Percentiles rank a stretch among this genome's conserved stretches.
These are phyloP conservation scores for Triticum turgidum DNA, from an alignment of 176 grass and related monocot species.

Conservation along the genomic window DNA sequence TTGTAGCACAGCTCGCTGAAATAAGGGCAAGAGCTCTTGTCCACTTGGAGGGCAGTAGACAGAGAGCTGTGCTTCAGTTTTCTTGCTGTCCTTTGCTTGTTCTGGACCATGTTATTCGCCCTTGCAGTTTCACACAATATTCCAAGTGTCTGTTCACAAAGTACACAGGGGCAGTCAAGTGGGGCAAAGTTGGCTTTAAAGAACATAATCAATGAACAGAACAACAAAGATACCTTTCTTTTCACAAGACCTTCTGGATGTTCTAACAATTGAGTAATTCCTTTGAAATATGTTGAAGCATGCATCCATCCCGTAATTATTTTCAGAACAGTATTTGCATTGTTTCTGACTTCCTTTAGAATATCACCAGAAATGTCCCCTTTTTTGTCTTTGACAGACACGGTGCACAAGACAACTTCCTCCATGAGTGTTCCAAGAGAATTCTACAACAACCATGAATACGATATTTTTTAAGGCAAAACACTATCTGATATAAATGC, in stretches of 20 bases:
- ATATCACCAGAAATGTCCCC: slow-evolving; percentile 31
- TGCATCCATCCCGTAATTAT: slow-evolving; percentile 67
- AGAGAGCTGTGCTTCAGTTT: slow-evolving; percentile 45
- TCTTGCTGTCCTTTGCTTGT: slow-evolving; percentile 50
- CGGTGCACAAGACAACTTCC: slow-evolving; percentile 70
- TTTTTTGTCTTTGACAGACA: slow-evolving; percentile 54
- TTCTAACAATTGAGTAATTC: slow-evolving; percentile 67
- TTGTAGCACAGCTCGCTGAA: slow-evolving; percentile 72
- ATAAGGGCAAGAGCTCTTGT: slow-evolving; percentile 45
- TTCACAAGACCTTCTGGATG: slow-evolving; percentile 70
- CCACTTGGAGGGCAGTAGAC: slow-evolving; percentile 41
- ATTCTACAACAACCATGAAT: slow-evolving; percentile 43
- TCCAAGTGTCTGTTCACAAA: slow-evolving; percentile 61
- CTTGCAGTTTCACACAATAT: slow-evolving; percentile 77
- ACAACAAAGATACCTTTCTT: slow-evolving; percentile 63
- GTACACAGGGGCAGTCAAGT: slow-evolving; percentile 17
- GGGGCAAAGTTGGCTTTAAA: not conserved
- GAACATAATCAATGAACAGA: slow-evolving; percentile 31
- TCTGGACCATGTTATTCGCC: slow-evolving; percentile 55
- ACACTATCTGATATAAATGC: not conserved
- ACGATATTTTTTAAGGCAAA: not conserved
- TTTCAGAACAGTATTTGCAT: slow-evolving; percentile 56
- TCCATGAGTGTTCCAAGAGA: slow-evolving; percentile 76
- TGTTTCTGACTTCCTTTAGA: slow-evolving; percentile 52
- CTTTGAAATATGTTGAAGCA: slow-evolving; percentile 72